Conservation (phyloP, 192 early-diverging fungal genomes). For the Dissophora globulifera region DNA sequence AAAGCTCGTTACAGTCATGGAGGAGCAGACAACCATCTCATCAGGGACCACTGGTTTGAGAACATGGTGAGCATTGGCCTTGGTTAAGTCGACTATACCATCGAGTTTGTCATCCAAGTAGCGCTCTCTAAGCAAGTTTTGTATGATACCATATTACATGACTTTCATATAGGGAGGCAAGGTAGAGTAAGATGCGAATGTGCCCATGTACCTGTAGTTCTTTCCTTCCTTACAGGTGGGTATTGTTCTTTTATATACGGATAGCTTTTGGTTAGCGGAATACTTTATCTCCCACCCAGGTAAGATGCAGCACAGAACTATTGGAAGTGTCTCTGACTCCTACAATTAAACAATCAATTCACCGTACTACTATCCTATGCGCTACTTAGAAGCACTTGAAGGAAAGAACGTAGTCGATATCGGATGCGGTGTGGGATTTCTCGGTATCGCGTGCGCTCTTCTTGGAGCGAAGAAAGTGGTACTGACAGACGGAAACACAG, state of each 20-base stretch:
- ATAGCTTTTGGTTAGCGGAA: constrained; percentile 48
- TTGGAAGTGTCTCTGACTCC: too few species aligned
- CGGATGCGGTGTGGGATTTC: constrained; percentile 48
- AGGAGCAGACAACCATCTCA: constrained; percentile 46
- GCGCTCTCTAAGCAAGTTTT: background rate
- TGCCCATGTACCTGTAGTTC: too few species aligned
- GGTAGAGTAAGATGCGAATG: constrained; percentile 18
- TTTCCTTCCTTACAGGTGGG: background rate
- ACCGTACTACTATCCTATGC: too few species aligned
- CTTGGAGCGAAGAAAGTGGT: constrained; percentile 40
- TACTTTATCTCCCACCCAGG: constrained; percentile 41
- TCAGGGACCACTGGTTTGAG: constrained; percentile 44
- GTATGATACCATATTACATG: background rate
- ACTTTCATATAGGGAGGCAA: constrained; percentile 28
- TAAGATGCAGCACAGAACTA: too few species aligned
- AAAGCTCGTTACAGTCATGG: constrained; percentile 47
- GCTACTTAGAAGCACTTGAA: constrained; percentile 21
- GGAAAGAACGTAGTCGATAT: constrained; percentile 46
- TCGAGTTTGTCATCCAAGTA: too few species aligned
- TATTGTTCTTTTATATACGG: too few species aligned
- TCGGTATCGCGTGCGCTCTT: constrained; percentile 36
- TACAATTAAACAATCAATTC: too few species aligned
- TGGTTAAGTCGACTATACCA: too few species aligned
- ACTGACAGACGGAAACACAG: constrained; percentile 40
- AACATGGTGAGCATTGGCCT: constrained; percentile 38